A percentile compares a stretch with the other conserved stretches of the same genome.
These are phyloP conservation scores for Novymonas esmeraldas DNA, from an alignment of 208 protist genomes.

Conservation along the genomic window DNA sequence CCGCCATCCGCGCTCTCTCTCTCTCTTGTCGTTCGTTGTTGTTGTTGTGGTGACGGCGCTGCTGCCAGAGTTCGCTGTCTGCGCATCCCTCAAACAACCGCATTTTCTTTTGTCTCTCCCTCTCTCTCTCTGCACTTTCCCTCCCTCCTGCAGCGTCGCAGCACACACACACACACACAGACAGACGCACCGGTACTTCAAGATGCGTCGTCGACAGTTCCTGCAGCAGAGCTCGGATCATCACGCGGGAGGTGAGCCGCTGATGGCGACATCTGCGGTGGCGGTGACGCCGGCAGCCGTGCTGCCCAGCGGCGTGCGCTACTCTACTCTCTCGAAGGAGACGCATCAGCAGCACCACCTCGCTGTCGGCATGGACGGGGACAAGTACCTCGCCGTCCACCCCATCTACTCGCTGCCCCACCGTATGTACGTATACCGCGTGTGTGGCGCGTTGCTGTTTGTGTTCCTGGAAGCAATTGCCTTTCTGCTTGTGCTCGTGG, in stretches of 20 bases:
- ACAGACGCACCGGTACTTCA: background rate
- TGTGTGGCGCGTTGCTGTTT: background rate
- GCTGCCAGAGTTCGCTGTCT: too few species aligned
- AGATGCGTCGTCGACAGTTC: too few species aligned
- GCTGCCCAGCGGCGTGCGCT: background rate
- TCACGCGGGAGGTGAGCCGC: background rate
- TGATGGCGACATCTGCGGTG: background rate
- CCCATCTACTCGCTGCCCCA: slow-evolving; percentile 4
- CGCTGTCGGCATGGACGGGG: background rate
- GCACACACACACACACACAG: slow-evolving; percentile 4
- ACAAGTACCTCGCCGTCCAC: slow-evolving; percentile 7
- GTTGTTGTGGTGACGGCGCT: background rate
- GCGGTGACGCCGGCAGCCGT: background rate
- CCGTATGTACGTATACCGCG: background rate
- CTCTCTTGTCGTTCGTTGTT: background rate
- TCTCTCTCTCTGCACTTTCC: slow-evolving; percentile 2
- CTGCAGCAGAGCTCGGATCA: too few species aligned
- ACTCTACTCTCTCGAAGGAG: background rate
- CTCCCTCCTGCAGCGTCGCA: slow-evolving; percentile 1
- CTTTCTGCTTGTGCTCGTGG: background rate
- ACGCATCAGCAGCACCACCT: background rate
- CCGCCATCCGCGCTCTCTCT: background rate
- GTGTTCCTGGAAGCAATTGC: background rate
- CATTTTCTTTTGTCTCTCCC: slow-evolving; percentile 11
- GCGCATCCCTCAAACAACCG: too few species aligned